Evolutionary conservation across 1,284 basidiomycete genomes (phyloP), one percentile per base, ranked within the genome.

Genomic region (Irpex rosettiformis): DNA sequence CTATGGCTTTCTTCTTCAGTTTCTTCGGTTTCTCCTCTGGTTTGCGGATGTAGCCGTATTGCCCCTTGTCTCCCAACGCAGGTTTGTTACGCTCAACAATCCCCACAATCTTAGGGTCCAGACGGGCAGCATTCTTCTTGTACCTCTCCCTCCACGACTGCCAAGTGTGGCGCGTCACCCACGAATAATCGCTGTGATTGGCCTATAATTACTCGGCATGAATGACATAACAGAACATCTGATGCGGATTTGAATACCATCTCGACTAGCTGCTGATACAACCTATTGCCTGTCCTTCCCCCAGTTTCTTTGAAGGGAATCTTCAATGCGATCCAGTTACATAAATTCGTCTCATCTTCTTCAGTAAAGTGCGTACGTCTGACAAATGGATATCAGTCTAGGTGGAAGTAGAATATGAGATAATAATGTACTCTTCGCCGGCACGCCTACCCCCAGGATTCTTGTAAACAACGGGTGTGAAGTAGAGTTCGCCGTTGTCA

Each of bases 141-240:
- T 92, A 92, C 27, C 90, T 79, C 67, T 92, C 89, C 37, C 90
- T 82, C 89, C 89, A 92, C 13, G 90, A 92, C 62, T 91, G 89
- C 89, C 89, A 92, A 7, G 89, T 90, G 67, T 92, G 89, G n/a
- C 89, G 82, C 24, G 76, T 79, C 22, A 90, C 90, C 89, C 89
- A 92, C 1, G 79, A 77, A 66, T 83, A 91, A 61, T 88, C 86
- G 1, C 86, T 85, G 61, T 89, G 84, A 55, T 72, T 70, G 43
- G 74, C 75, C 89, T 88, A 48, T 56, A 25, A 10, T 6, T 16
- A 54, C 56, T 10, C 30, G 30, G 24, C 11, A 21, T 24, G 48
- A 29, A 16, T 25, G 48, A 11, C 42, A 16, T 24, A 55, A 24
- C 24, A 45, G 33, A n/a, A 51, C 18, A 4, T 42, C 25, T 29